A percentile compares a stretch with the other conserved stretches of the same genome.
phyloP scores from a whole-genome alignment of 257 asterid species.

The Solanum tarapatanum region DNA sequence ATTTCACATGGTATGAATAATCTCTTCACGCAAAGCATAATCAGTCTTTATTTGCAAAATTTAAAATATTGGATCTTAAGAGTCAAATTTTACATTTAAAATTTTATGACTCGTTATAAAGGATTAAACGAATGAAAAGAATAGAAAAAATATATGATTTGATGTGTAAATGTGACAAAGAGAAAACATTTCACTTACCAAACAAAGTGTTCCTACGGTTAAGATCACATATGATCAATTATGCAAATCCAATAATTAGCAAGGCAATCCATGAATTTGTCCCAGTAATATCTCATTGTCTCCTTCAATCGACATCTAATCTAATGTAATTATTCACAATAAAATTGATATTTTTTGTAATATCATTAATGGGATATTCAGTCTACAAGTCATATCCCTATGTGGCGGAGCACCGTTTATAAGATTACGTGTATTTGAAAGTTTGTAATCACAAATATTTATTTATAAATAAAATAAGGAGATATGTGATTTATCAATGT shows the following conservation, averaged over 20 bases:
- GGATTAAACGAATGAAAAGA: neutral
- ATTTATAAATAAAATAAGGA: no score
- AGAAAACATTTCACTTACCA: neutral
- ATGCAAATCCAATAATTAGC: neutral
- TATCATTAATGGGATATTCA: neutral
- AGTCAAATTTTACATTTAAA: no score
- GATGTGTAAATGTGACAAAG: neutral
- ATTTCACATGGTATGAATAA: no score
- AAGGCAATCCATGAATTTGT: neutral
- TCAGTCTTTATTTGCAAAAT: no score
- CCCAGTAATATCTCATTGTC: conserved; percentile 1
- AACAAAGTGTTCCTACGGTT: neutral
- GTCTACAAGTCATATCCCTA: neutral
- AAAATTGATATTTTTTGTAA: neutral
- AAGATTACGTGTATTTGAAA: no score
- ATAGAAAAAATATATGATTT: neutral
- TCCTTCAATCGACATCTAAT: neutral
- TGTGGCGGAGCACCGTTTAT: no score
- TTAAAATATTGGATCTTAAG: no score
- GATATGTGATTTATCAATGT: neutral
- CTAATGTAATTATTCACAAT: neutral
- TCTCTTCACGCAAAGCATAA: no score
- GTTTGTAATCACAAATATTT: no score
- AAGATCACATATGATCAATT: neutral
- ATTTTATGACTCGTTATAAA: no score